These are phyloP conservation scores for Pichia sp. DNA, from an alignment of 1,139 yeast genomes.

Conservation along the genomic window DNA sequence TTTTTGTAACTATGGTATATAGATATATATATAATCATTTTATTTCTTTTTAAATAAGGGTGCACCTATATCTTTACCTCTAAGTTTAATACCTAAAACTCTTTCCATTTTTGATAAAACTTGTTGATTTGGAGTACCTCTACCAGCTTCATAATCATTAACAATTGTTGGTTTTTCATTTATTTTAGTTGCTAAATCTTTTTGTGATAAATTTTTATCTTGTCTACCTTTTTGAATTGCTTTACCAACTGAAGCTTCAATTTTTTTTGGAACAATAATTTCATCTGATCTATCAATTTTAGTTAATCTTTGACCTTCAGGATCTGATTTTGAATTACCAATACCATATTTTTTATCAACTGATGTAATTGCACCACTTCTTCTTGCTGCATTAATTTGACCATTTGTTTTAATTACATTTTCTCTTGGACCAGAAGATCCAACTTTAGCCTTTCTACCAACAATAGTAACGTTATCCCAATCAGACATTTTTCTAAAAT, in stretches of 20 bases:
- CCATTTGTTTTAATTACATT: constrained; percentile 72
- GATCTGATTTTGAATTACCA: constrained; percentile 57
- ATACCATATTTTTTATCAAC: constrained; percentile 90
- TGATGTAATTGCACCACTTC: constrained; percentile 80
- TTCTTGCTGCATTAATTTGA: constrained; percentile 86
- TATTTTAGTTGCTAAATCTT: constrained; percentile 90
- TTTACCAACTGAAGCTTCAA: constrained; percentile 79
- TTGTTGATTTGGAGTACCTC: constrained; percentile 96
- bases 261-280: constrained; percentile 86
- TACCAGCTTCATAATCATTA: constrained; percentile 94
- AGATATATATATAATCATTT: neutral
- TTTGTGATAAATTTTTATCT: constrained; percentile 85
- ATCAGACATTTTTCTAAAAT: constrained; percentile 43
- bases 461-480: constrained; percentile 89
- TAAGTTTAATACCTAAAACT: constrained; percentile 86
- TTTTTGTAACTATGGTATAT: no score
- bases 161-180: constrained; percentile 94
- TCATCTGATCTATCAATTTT: constrained; percentile 91
- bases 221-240: constrained; percentile 82
- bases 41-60: constrained; percentile 74
- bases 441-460: constrained; percentile 81
- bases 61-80: constrained; percentile 93
- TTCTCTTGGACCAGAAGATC: constrained; percentile 75
- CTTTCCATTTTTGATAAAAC: constrained; percentile 87
- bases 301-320: constrained; percentile 93